Evolutionary conservation across 2,329 filamentous ascomycete genomes (phyloP), one percentile per base, ranked within the genome.

Genomic region (Fusarium citri): DNA sequence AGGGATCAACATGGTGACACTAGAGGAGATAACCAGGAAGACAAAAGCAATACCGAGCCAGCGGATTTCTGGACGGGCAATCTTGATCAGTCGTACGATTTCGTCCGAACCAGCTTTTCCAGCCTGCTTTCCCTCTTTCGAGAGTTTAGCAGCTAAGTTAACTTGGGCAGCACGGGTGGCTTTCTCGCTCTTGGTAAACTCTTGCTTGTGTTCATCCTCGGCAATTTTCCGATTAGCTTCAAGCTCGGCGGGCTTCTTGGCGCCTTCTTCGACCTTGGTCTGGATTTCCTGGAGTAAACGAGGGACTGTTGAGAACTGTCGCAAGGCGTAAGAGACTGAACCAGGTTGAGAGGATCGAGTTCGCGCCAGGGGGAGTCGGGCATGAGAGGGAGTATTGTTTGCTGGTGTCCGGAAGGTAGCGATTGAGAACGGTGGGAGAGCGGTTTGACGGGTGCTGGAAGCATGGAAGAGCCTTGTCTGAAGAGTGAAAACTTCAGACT

Each of bases 1-100:
- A 3, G 96, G 96, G 64, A 99, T 93, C 4, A 94, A 94, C 92
- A 99, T 97, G 60, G 94, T 97, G 72, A 99, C 94, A 54, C 90
- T 88, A 6, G 95, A 98, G 18, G 95, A 98, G 67, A 98, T 86
- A 62, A 99, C 85, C 53, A 99, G 85, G 77, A 97, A 92, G 58
- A 92, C 79, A 78, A 98, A 95, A 6, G 97, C 97, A 69, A 92
- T 80, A 9, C 85, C 86, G 18, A 99, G 88, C 80, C 92, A 92
- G 77, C 86, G 91, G 30, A 92, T 82, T 82, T 99, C 96, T 5
- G 95, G 95, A 58, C 88, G 87, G 15, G 96, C 96, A 77, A 99
- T 96, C 80, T 91, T 94, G 78, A 99, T 86, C 74, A 99, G 83
- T 54, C 96, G 89, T 89, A 90, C 92, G 72, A 98, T 89, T 81